Base-by-base conservation (phyloP, 2,329 filamentous ascomycete species). In the Talaromyces islandicus region DNA sequence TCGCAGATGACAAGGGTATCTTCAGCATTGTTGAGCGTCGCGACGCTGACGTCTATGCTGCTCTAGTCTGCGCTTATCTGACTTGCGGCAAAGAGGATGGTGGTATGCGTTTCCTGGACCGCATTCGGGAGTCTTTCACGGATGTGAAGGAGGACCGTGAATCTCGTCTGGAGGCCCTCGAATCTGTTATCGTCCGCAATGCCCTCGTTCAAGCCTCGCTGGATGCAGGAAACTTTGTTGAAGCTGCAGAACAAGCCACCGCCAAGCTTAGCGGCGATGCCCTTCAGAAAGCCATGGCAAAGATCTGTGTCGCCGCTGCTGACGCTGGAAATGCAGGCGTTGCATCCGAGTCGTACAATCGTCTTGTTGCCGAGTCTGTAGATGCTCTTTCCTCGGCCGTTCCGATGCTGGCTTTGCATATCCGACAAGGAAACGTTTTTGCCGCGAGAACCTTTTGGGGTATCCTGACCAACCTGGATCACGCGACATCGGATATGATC, bases 31-130 rank as follows among this genome's bases (percentile, higher is more conserved):
- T 88, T 53, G 83, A 88, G 64, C 87, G 92, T 56, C 82, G 90
- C 54, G 93, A 97, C 71, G 85, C 88, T 29, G 83, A 91, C 65
- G 89, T 97, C 7, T 97, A 99, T 70, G 91, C 92, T 25, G 84
- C 93, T n/a, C 81, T 99, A 58, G 88, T 97, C 75, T 90, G 91
- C 67, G 92, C 92, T 1, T 97, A 97, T 69, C 84, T 95, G 59
- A 81, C 88, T 50, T 92, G 88, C 62, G 89, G 90, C 68, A 90
- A 93, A 75, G 76, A 88, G 38, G 87, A 91, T 46, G 91, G 91
- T 43, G 94, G 91, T 43, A 83, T 89, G 74, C 90, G 89, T 69
- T 97, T 99, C 73, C 88, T 94, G 71, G 81, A 89, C 66, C 92
- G 88, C 73, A 88, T 99, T 62, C 81, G 90, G 17, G 78, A 83